Conservation (phyloP, 208 protist genomes). For the Phytomonas francai region DNA sequence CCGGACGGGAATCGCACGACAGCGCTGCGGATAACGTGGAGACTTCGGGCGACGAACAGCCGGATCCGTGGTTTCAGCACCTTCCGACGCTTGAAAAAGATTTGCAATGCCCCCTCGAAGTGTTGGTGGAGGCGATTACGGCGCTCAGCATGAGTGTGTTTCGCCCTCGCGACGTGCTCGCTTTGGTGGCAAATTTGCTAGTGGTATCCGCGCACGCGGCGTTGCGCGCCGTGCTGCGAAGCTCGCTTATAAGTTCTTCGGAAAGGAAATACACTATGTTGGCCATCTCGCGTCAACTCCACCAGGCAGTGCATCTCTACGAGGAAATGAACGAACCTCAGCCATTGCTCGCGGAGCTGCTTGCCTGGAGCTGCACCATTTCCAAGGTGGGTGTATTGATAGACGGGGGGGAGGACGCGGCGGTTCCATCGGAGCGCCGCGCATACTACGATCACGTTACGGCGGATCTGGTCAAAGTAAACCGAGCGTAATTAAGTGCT, state of each 20-base stretch:
- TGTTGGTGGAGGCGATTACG: conserved; percentile 37
- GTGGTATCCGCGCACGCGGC: conserved; percentile 20
- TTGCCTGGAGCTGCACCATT: conserved; percentile 19
- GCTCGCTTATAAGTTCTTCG: background rate
- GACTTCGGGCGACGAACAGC: background rate
- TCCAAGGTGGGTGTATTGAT: conserved; percentile 31
- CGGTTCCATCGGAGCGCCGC: conserved; percentile 34
- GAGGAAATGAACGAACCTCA: conserved; percentile 64
- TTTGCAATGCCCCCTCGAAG: conserved; percentile 15
- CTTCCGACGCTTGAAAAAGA: conserved; percentile 8
- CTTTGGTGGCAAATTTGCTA: conserved; percentile 23
- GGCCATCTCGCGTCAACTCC: conserved; percentile 37
- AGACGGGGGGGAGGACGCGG: conserved; percentile 44
- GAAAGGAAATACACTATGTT: conserved; percentile 19
- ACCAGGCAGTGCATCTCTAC: conserved; percentile 45
- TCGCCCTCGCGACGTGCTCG: conserved; percentile 31
- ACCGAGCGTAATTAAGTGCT: conserved; percentile 4
- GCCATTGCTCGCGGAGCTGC: conserved; percentile 33
- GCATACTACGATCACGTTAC: conserved; percentile 81
- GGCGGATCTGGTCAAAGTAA: conserved; percentile 74
- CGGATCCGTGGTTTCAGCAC: background rate
- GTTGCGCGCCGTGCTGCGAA: conserved; percentile 5
- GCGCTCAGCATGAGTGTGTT: conserved; percentile 24
- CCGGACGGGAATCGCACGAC: background rate
- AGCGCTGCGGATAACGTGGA: background rate